Base-by-base conservation (phyloP, 1,139 yeast species). In the Suhomyces chickasaworum region DNA sequence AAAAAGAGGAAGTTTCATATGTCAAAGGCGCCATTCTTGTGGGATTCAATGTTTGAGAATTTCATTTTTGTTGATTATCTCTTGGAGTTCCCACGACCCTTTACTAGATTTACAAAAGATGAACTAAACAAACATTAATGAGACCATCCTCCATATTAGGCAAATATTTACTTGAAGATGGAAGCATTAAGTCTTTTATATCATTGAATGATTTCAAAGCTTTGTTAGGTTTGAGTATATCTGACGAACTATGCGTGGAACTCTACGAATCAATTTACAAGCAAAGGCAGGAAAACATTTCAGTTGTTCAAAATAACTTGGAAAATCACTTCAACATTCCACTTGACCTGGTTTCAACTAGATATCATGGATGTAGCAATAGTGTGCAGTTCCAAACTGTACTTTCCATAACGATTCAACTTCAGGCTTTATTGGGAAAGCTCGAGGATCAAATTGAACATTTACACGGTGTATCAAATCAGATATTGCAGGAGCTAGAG, bases 1-100 rank as follows among this genome's bases (percentile, higher is more conserved):
- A 50, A 41, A 51, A 56, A 3, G 57, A 53, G 10, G 56, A 49
- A 32, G 53, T 39, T 36, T 53, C 57, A 32, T 49, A 54, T 9
- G 56, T 45, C 29, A 56, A 43, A 13, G 45, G 37, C 8, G 51
- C 27, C 55, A 53, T 53, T 37, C 32, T 42, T 9, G 36, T 3
- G 8, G 27, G 18, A 4, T 22, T 18, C 3, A 7, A 6, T 17
- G 30, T 27, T n/a, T 12, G 21, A 18, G 22, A 30, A 34, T 23
- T 12, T 17, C 22, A 32, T 15, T 16, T 32, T 17, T 32, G 21
- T 32, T 17, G 21, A 17, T 17, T 5, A 9, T 13, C 18, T 7
- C 17, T 13, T 15, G 32, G 15, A 2, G 7, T 13, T 8, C 9
- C 3, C 32, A 29, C 32, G 16, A 29, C 32, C 17, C 3, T 5